These are phyloP conservation scores for Poronia punctata DNA, from an alignment of 495 filamentous ascomycete species.

Conservation along the genomic window DNA sequence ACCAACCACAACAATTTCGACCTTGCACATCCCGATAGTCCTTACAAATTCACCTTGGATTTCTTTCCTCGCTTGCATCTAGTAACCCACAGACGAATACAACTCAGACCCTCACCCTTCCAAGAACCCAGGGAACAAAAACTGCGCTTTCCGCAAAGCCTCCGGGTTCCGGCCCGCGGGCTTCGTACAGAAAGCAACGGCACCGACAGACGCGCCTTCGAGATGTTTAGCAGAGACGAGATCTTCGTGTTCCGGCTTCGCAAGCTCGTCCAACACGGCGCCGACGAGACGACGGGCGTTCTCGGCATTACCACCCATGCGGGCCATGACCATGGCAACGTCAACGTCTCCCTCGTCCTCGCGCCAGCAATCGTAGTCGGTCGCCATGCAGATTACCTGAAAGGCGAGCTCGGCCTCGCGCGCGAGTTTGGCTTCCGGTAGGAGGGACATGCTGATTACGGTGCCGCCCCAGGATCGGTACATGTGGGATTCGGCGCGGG, in stretches of 20 bases:
- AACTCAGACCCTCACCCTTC: too few relatives aligned
- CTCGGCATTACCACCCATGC: slow-evolving; percentile 85
- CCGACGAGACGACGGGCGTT: slow-evolving; percentile 83
- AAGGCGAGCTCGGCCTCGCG: slow-evolving; percentile 94
- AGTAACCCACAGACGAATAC: too few relatives aligned
- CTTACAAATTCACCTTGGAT: background rate
- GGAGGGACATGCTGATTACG: slow-evolving; percentile 94
- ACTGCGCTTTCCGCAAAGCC: slow-evolving; percentile 63
- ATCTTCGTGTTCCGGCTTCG: slow-evolving; percentile 64
- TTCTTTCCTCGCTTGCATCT: background rate
- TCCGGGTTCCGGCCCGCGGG: slow-evolving; percentile 54
- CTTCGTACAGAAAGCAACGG: slow-evolving; percentile 68
- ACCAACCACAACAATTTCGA: too few relatives aligned
- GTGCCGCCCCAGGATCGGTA: slow-evolving; percentile 88
- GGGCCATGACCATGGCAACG: slow-evolving; percentile 93
- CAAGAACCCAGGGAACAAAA: slow-evolving; percentile 65
- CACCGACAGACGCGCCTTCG: slow-evolving; percentile 53
- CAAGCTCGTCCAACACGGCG: slow-evolving; percentile 79
- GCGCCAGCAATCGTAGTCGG: slow-evolving; percentile 98
- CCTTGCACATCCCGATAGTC: too few relatives aligned
- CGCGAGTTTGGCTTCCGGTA: slow-evolving; percentile 96
- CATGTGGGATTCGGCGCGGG: slow-evolving; percentile 89
- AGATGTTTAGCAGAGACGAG: slow-evolving; percentile 73
- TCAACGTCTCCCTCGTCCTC: slow-evolving; percentile 62
- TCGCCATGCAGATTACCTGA: slow-evolving; percentile 98